Evolutionary conservation across 192 early-diverging fungal genomes (phyloP).

Genomic region (Radiomyces spectabilis): DNA sequence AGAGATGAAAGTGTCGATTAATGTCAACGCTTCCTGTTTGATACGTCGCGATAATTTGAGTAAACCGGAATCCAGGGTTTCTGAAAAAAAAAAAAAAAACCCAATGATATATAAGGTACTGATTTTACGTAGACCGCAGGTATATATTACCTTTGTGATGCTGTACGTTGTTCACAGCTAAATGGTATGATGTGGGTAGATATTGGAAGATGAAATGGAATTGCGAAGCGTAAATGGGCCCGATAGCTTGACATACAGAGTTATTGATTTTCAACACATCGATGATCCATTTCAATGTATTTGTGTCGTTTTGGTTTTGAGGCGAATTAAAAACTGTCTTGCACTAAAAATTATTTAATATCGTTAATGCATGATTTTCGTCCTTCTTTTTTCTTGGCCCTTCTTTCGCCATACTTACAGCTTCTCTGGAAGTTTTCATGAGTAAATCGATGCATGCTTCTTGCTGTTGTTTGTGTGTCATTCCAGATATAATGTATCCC

Average conservation of each 20-base stretch:
- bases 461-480: not conserved
- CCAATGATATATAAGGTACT: too few relatives aligned
- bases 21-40: too few relatives aligned
- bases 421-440: constrained; percentile 7
- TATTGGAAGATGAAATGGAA: not conserved
- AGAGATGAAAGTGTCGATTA: too few relatives aligned
- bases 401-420: too few relatives aligned
- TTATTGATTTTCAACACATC: constrained; percentile 11
- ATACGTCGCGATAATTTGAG: too few relatives aligned
- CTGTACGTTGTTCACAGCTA: too few relatives aligned
- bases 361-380: not conserved
- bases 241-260: constrained; percentile 1
- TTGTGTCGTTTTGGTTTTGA: constrained; percentile 43
- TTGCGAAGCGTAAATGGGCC: constrained; percentile 5
- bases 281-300: not conserved
- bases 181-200: not conserved
- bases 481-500: constrained; percentile 4
- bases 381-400: too few relatives aligned
- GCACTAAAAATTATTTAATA: constrained; percentile 21
- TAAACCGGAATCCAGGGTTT: too few relatives aligned
- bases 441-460: not conserved
- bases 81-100: too few relatives aligned
- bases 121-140: too few relatives aligned
- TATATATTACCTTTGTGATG: not conserved
- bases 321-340: constrained; percentile 79